phyloP scores from a whole-genome alignment of 306 rosid species.

The Quercus mongolica region DNA sequence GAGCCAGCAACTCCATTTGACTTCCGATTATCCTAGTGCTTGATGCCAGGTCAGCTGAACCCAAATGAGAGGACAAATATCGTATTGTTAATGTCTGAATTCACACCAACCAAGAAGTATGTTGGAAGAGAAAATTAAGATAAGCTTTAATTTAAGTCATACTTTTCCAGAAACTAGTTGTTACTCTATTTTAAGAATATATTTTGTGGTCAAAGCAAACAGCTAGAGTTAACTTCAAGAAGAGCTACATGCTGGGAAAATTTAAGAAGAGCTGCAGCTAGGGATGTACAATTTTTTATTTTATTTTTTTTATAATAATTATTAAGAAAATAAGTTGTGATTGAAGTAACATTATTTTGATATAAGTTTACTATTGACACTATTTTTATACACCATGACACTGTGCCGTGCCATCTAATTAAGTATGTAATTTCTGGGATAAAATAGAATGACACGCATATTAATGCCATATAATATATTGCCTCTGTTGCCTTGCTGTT shows the following conservation, averaged over 20 bases:
- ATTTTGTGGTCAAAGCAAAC: constrained; percentile 12
- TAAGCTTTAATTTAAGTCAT: background rate
- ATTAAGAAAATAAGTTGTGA: too few relatives aligned
- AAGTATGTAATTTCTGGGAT: background rate
- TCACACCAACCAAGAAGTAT: constrained; percentile 24
- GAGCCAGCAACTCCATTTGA: background rate
- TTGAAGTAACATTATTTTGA: too few relatives aligned
- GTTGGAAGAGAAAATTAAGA: constrained; percentile 24
- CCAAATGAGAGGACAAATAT: constrained; percentile 11
- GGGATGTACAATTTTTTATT: too few relatives aligned
- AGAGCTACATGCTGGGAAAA: background rate
- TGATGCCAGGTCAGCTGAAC: constrained; percentile 27
- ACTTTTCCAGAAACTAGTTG: background rate
- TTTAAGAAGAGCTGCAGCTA: too few relatives aligned
- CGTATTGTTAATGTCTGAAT: constrained; percentile 7
- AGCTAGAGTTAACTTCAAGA: constrained; percentile 8
- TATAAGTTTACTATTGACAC: too few relatives aligned
- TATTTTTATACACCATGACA: too few relatives aligned
- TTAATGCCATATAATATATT: background rate
- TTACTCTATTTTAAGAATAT: background rate
- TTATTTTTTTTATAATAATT: too few relatives aligned
- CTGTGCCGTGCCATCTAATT: too few relatives aligned
- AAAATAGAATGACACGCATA: background rate
- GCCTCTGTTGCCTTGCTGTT: background rate
- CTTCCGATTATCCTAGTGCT: constrained; percentile 8